Evolutionary conservation across 2,329 filamentous ascomycete genomes (phyloP).

Genomic region (Arthrobotrys pseudoclavata): DNA sequence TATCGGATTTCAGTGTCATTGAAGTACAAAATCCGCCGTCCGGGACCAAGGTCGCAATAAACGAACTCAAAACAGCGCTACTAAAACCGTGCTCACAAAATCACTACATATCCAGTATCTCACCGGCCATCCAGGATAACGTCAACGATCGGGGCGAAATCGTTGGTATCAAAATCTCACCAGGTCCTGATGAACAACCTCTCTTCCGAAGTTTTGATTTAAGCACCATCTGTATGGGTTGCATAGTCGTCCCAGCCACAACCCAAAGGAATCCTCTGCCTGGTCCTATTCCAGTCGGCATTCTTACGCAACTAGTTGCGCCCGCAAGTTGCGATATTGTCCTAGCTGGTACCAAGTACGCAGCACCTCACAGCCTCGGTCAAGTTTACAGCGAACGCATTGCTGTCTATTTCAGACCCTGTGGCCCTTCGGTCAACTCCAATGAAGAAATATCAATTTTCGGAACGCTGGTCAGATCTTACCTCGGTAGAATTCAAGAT

Average conservation of each 20-base stretch:
- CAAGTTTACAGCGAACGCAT: conserved; percentile 8
- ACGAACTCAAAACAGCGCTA: conserved; percentile 10
- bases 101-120: conserved; percentile 28
- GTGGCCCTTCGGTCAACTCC: background rate
- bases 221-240: conserved; percentile 9
- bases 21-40: background rate
- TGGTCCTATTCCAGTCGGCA: background rate
- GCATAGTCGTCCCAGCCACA: conserved; percentile 25
- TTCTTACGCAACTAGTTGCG: background rate
- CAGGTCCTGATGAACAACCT: conserved; percentile 1
- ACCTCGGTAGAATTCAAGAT: conserved; percentile 27
- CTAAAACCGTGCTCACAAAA: conserved; percentile 29
- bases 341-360: conserved; percentile 24
- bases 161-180: conserved; percentile 29
- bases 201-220: conserved; percentile 36
- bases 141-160: background rate
- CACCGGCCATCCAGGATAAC: conserved; percentile 5
- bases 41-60: background rate
- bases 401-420: background rate
- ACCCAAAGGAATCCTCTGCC: conserved; percentile 21
- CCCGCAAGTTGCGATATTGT: conserved; percentile 32
- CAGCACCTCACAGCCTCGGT: background rate
- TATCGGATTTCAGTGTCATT: conserved; percentile 34
- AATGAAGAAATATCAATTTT: conserved; percentile 9
- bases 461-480: conserved; percentile 5